Conservation (phyloP, 352 stramenopile species). For the Phytophthora syringae region DNA sequence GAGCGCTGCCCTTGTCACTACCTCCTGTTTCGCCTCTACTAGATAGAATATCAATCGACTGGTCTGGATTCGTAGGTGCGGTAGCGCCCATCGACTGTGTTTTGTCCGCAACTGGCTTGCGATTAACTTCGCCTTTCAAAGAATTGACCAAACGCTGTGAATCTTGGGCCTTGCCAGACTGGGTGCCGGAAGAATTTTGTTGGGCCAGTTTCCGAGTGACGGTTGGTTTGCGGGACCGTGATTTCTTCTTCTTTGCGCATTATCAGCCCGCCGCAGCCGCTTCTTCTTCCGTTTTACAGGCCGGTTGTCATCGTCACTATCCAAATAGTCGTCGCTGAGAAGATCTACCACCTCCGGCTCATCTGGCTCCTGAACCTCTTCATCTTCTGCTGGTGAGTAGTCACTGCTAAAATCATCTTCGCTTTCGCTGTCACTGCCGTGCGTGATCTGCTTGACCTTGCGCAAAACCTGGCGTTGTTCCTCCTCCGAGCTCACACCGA, state of each 20-base stretch:
- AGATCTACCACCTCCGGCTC: constrained; percentile 45
- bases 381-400: constrained; percentile 51
- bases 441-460: constrained; percentile 49
- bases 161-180: not conserved
- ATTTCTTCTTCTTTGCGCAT: constrained; percentile 28
- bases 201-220: constrained; percentile 29
- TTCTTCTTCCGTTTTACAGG: constrained; percentile 34
- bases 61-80: constrained; percentile 3
- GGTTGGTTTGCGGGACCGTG: constrained; percentile 25
- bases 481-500: constrained; percentile 46
- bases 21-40: constrained; percentile 34
- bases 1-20: not conserved
- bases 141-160: not conserved
- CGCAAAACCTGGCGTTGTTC: constrained; percentile 45
- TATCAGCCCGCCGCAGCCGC: constrained; percentile 23
- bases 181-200: constrained; percentile 1
- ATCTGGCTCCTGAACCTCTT: constrained; percentile 37
- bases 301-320: constrained; percentile 34
- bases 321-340: constrained; percentile 58
- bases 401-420: constrained; percentile 48
- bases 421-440: constrained; percentile 39
- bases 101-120: constrained; percentile 4
- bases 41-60: constrained; percentile 39
- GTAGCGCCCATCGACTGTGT: not conserved
- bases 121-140: constrained; percentile 1